A percentile compares a stretch with the other conserved stretches of the same genome.
These are phyloP conservation scores for Neopestalotiopsis rosae DNA, from an alignment of 2,329 filamentous ascomycete species.

Conservation along the genomic window DNA sequence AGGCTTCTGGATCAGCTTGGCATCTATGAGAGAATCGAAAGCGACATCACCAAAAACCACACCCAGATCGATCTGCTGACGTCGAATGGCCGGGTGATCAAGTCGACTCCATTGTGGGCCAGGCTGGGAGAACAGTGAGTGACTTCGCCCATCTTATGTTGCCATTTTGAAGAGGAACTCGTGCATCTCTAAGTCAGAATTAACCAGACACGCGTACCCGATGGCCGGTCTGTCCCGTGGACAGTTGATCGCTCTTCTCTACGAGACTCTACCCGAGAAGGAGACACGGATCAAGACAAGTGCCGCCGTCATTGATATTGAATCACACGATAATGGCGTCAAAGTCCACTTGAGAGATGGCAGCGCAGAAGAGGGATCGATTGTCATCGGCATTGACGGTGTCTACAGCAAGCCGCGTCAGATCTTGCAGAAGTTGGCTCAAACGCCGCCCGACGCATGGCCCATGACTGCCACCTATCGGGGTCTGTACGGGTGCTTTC, in stretches of 20 bases:
- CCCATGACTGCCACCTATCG: not conserved
- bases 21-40: not conserved
- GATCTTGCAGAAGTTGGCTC: not conserved
- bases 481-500: not conserved
- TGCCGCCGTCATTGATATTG: not conserved
- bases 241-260: constrained; percentile 3
- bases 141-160: not conserved
- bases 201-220: not conserved
- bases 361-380: constrained; percentile 23
- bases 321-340: not conserved
- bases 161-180: not conserved
- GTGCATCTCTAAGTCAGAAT: not conserved
- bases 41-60: not conserved
- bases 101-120: not conserved
- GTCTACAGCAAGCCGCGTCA: constrained; percentile 15
- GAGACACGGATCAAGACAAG: not conserved
- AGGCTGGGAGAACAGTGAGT: not conserved
- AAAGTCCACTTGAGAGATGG: constrained; percentile 5
- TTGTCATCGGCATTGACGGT: constrained; percentile 16
- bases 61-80: not conserved
- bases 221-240: not conserved
- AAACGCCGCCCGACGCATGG: not conserved
- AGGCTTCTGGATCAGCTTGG: constrained; percentile 15
- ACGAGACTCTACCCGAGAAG: not conserved
- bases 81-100: not conserved